A percentile compares a stretch with the other conserved stretches of the same genome.
Evolutionary conservation across 129 eudicot genomes (phyloP).

Genomic region (Smallanthus sonchifolius): DNA sequence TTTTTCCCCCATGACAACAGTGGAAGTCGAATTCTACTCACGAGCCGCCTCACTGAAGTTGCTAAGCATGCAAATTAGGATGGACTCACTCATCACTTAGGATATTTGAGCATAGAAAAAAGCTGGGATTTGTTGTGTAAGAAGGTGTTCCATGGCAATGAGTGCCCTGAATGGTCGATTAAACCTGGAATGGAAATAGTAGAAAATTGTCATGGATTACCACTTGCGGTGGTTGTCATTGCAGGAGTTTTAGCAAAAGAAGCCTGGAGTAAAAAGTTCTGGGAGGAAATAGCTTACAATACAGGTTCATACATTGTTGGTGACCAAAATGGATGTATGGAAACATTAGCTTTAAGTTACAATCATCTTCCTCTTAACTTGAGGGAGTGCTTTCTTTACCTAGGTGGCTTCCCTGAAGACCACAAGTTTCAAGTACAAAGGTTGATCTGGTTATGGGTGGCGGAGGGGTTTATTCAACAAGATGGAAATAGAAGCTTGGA

Average conservation of each 20-base stretch:
- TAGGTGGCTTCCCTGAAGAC: constrained; percentile 20
- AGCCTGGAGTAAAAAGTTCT: background rate
- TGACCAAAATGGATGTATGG: background rate
- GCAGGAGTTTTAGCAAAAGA: constrained; percentile 33
- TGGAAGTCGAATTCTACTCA: constrained; percentile 32
- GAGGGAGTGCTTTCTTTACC: constrained; percentile 23
- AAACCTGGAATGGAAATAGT: constrained; percentile 23
- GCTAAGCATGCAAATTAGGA: constrained; percentile 4
- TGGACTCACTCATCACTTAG: constrained; percentile 5
- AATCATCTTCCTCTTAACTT: constrained; percentile 20
- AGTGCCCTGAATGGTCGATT: background rate
- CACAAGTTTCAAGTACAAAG: background rate
- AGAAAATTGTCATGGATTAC: constrained; percentile 28
- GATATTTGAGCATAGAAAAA: background rate
- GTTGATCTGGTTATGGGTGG: constrained; percentile 30
- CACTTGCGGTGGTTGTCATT: constrained; percentile 31
- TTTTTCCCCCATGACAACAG: constrained; percentile 16
- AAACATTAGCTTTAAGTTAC: constrained; percentile 13
- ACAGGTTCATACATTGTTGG: background rate
- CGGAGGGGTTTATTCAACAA: constrained; percentile 30
- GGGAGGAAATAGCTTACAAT: background rate
- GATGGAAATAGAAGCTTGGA: constrained; percentile 14
- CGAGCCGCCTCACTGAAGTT: constrained; percentile 24
- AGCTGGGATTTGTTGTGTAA: constrained; percentile 21
- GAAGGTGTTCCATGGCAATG: constrained; percentile 12